Percentiles rank a stretch among this genome's conserved stretches.
phyloP scores from a whole-genome alignment of 768 basidiomycete species.

The Tricholoma bakamatsutake region DNA sequence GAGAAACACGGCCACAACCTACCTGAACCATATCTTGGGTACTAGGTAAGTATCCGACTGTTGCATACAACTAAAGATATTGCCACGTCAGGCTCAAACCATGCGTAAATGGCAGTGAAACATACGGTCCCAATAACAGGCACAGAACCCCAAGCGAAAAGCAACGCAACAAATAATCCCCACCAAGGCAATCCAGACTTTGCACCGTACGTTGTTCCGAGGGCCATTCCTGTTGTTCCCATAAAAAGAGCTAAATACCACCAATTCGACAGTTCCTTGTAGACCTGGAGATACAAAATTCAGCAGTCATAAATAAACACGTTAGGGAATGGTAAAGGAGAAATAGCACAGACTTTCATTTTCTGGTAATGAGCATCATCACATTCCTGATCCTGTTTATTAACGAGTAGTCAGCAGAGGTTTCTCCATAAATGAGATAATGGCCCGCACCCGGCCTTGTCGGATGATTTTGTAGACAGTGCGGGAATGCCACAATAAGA shows the following conservation, averaged over 20 bases:
- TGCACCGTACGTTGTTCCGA: constrained; percentile 29
- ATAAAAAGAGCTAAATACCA: constrained; percentile 29
- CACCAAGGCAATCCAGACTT: constrained; percentile 32
- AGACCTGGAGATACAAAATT: constrained; percentile 14
- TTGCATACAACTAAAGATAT: constrained; percentile 29
- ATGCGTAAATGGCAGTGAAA: not conserved
- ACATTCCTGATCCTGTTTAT: constrained; percentile 26
- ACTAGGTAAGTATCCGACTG: constrained; percentile 31
- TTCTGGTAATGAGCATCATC: constrained; percentile 31
- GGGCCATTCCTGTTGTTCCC: constrained; percentile 23
- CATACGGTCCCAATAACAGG: constrained; percentile 42
- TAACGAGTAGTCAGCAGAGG: constrained; percentile 24
- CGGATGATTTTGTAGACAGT: constrained; percentile 32
- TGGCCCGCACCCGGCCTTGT: constrained; percentile 15
- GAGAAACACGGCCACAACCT: not conserved
- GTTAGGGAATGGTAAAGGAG: not conserved
- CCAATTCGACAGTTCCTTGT: constrained; percentile 31
- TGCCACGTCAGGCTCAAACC: not conserved
- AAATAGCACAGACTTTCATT: constrained; percentile 24
- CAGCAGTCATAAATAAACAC: not conserved
- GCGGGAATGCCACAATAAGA: constrained; percentile 42
- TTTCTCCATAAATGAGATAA: not conserved
- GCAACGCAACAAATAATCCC: constrained; percentile 32
- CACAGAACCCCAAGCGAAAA: constrained; percentile 33
- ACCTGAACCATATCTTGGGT: constrained; percentile 32